Evolutionary conservation across 441 rosid species (phyloP), one percentile per base, ranked within the genome.

Genomic region (Euphorbia schlechtendalii): DNA sequence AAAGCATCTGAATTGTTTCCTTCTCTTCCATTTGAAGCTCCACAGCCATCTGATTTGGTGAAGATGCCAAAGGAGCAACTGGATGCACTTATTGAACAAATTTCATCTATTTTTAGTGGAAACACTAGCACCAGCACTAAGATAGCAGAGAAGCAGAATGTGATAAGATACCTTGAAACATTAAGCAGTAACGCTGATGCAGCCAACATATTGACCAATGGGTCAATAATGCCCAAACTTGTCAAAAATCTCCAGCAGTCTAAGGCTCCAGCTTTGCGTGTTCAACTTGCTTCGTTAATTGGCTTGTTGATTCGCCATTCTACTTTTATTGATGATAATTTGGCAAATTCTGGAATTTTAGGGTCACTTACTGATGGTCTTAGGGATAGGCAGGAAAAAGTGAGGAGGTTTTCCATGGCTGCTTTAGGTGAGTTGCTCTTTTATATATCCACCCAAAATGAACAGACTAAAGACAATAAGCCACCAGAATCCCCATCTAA

Each of bases 251-350:
- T 93, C 55, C 85, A 93, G 55, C 77, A 81, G 66, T 91, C 97
- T 58, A 93, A 89, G 84, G 84, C 85, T 77, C 81, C 87, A 40
- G 86, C 89, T 68, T 78, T 93, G 79, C 93, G 97, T 45, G 93
- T 87, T 65, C 97, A 90, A 69, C 89, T 90, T 78, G 95, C 96
- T 76, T 88, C 97, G 5, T 73, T 90, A 58, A 86, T 93, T 78
- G 99, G 99, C 62, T 82, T 90, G 83, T 60, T 93, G 62, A 88
- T 93, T 73, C 91, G 99, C 25, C 97, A 93, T 82, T 90, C 97
- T 65, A 86, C 93, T 69, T 81, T 79, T 56, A 86, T 93, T 30
- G 88, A 80, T 56, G 97, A 86, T 69, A 96, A 90, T 59, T 81
- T 90, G 73, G 90, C 97, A 41, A 81, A 82, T 80, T 94, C 96